Percentiles rank a stretch among this genome's conserved stretches.
phyloP scores from a whole-genome alignment of 208 protist species.

The Leishmania braziliensis region DNA sequence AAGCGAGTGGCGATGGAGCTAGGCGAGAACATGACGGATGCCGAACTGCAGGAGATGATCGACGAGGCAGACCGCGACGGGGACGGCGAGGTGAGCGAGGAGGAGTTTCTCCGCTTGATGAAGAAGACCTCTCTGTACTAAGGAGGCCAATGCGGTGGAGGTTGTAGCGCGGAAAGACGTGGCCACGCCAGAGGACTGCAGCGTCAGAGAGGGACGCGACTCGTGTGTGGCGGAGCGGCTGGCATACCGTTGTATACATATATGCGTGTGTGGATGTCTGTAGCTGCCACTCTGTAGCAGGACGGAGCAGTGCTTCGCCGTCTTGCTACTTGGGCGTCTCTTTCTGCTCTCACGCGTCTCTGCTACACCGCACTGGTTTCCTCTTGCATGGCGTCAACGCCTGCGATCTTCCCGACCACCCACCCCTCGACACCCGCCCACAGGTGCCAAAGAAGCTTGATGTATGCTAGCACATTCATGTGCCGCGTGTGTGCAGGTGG shows the following conservation, averaged over 20 bases:
- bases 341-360: neutral
- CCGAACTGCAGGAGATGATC: conserved; percentile 98
- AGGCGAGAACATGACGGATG: conserved; percentile 96
- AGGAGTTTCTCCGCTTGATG: conserved; percentile 98
- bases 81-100: conserved; percentile 95
- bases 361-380: too few relatives aligned
- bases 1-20: conserved; percentile 96
- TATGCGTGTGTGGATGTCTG: neutral
- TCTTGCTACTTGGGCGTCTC: neutral
- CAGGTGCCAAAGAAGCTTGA: neutral
- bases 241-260: neutral
- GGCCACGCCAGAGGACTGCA: neutral
- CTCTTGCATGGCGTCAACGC: neutral
- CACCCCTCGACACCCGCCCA: conserved; percentile 1
- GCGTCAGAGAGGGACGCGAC: neutral
- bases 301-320: neutral
- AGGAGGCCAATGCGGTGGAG: neutral
- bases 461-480: neutral
- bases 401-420: too few relatives aligned
- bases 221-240: neutral
- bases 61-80: conserved; percentile 96
- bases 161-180: neutral
- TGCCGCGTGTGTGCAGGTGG: neutral
- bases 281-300: neutral
- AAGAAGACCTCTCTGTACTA: conserved; percentile 91